phyloP scores from a whole-genome alignment of 139 green algal genomes.

The Tetradesmus obliquus region DNA sequence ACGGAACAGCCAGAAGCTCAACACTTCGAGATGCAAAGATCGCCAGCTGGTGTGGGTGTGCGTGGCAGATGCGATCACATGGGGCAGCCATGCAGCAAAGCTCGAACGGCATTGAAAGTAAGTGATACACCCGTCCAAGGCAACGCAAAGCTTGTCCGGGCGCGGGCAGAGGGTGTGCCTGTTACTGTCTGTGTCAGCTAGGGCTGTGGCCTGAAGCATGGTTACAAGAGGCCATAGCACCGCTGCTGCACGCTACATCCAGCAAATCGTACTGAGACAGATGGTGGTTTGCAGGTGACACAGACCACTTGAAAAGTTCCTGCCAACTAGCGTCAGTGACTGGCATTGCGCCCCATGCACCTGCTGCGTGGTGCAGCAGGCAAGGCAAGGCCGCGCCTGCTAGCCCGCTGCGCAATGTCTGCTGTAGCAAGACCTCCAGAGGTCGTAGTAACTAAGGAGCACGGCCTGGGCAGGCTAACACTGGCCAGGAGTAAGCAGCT shows the following conservation, averaged over 20 bases:
- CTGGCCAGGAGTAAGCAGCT: constrained; percentile 5
- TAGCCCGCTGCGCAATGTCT: constrained; percentile 4
- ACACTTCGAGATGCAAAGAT: background rate
- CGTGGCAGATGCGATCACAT: background rate
- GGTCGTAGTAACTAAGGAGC: background rate
- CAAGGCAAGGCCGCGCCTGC: background rate
- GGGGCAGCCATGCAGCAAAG: no score
- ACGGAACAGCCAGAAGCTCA: background rate
- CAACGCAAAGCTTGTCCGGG: background rate
- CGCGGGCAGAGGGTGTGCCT: background rate
- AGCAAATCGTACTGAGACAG: no score
- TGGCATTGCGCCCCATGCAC: background rate
- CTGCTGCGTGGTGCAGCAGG: constrained; percentile 1
- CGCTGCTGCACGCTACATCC: no score
- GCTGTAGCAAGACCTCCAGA: background rate
- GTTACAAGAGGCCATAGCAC: background rate
- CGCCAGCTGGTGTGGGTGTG: background rate
- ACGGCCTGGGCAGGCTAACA: constrained; percentile 26
- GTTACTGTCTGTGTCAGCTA: background rate
- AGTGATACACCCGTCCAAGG: no score
- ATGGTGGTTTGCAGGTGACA: no score
- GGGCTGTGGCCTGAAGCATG: background rate
- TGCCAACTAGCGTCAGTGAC: background rate
- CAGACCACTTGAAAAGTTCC: no score
- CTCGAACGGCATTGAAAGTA: no score